Evolutionary conservation across 2,329 filamentous ascomycete species (phyloP).

Genomic region (Xenosphaeropsis pyriputrescens): DNA sequence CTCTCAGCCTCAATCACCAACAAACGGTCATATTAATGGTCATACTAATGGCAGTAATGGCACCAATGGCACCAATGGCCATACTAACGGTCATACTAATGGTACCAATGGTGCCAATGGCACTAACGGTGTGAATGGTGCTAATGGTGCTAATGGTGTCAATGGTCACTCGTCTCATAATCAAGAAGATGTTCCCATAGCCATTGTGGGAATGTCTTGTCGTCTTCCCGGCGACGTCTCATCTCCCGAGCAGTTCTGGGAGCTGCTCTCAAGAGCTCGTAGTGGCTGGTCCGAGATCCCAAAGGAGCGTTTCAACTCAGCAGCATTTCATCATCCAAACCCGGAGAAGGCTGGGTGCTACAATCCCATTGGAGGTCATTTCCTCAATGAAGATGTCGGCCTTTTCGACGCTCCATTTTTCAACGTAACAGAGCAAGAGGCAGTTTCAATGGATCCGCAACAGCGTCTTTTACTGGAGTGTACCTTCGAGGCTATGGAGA

Average conservation of each 20-base stretch:
- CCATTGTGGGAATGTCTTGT: constrained; percentile 21
- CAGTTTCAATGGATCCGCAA: constrained; percentile 17
- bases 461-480: constrained; percentile 14
- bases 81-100: too few species aligned
- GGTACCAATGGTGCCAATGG: too few species aligned
- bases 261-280: constrained; percentile 21
- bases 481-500: constrained; percentile 15
- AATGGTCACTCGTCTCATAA: background rate
- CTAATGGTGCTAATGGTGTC: background rate
- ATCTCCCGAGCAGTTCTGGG: constrained; percentile 22
- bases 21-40: too few species aligned
- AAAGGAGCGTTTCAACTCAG: constrained; percentile 28
- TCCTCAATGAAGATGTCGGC: constrained; percentile 12
- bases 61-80: too few species aligned
- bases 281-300: constrained; percentile 19
- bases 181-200: constrained; percentile 12
- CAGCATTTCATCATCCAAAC: constrained; percentile 38
- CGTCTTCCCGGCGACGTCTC: constrained; percentile 21
- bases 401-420: constrained; percentile 17
- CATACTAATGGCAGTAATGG: too few species aligned
- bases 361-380: constrained; percentile 12
- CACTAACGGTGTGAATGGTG: background rate
- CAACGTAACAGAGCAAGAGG: constrained; percentile 10
- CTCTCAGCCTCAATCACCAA: too few species aligned
- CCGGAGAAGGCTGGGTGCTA: constrained; percentile 12